Base-by-base conservation (phyloP, 495 filamentous ascomycete species). In the Talaromyces proteolyticus region DNA sequence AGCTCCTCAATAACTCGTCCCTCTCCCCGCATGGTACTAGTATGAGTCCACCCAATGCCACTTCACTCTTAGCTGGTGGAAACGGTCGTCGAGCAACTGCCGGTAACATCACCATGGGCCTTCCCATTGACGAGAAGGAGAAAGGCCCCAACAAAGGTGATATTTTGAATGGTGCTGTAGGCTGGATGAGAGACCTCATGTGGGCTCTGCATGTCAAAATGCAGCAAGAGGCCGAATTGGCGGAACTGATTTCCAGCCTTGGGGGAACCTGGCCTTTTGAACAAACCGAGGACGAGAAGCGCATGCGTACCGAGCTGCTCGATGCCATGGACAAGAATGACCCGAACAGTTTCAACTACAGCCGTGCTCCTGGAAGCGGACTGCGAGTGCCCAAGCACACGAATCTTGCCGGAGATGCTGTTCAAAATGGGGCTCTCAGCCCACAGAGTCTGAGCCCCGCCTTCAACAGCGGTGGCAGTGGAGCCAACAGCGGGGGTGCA, bases 131-230 rank as follows among this genome's bases (percentile, higher is more conserved):
- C 57, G 93, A 98, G 53, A 98, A 97, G 57, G 93, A 98, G 67
- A 96, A 97, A 56, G 94, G 94, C 1, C 93, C 93, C 0, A 97
- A 97, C 75, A 98, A 98, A 69, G 93, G 93, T 38, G 93, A 98
- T 60, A 97, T 98, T 47, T 82, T 98, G 48, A 97, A 97, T 62
- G 93, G 93, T 23, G 87, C 93, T 14, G 93, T 98, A 42, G 86
- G 88, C 66, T 98, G 93, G 93, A 96, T 86, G 52, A 84, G 92
- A 41, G 93, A 98, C 67, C 73, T 98, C 39, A 97, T 98, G 93
- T 97, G 93, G 93, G 79, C 91, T 63, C 70, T 95, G 36, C 80
- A 94, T 56, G 70, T 85, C 53, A 95, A 95, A 66, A 74, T 92
- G 44, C 83, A 92, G 57, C 90, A 96, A 60, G 86, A 95, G 62